Conservation (phyloP, 2,329 filamentous ascomycete genomes). For the Fusarium globosum region DNA sequence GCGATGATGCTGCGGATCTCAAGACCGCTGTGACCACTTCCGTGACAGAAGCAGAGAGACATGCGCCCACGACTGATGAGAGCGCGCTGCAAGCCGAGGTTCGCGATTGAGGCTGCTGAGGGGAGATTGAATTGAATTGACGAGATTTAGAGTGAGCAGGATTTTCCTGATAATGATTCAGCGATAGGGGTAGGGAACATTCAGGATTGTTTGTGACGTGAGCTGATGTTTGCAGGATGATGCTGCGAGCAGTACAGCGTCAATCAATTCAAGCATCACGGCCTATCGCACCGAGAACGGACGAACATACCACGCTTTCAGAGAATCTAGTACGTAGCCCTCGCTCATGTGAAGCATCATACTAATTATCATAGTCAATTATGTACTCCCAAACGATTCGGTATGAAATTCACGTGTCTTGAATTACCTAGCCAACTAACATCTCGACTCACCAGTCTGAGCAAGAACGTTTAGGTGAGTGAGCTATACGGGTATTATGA, state of each 20-base stretch:
- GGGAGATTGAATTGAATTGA: not conserved
- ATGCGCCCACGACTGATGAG: constrained; percentile 9
- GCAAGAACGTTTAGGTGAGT: constrained; percentile 47
- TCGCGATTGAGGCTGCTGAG: not conserved
- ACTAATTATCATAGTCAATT: constrained; percentile 30
- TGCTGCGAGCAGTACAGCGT: constrained; percentile 45
- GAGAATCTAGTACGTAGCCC: constrained; percentile 41
- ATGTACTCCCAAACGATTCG: constrained; percentile 48
- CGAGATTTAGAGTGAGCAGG: not conserved
- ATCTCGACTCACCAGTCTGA: constrained; percentile 35
- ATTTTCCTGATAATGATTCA: constrained; percentile 39
- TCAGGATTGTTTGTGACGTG: fast-evolving
- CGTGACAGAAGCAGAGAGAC: not conserved
- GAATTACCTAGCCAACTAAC: too few relatives aligned
- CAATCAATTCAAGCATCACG: constrained; percentile 51
- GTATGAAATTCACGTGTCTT: constrained; percentile 23
- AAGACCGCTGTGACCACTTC: not conserved
- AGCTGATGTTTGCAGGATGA: constrained; percentile 36
- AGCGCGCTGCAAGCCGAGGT: constrained; percentile 33
- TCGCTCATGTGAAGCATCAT: fast-evolving
- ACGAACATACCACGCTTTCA: constrained; percentile 52
- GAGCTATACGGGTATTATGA: fast-evolving
- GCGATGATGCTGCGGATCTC: not conserved
- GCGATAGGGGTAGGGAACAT: constrained; percentile 34
- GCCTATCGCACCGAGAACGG: constrained; percentile 53